Percentiles rank a stretch among this genome's conserved stretches.
These are phyloP conservation scores for Exsudoporus floridanus DNA, from an alignment of 1,284 basidiomycete genomes.

Conservation along the genomic window DNA sequence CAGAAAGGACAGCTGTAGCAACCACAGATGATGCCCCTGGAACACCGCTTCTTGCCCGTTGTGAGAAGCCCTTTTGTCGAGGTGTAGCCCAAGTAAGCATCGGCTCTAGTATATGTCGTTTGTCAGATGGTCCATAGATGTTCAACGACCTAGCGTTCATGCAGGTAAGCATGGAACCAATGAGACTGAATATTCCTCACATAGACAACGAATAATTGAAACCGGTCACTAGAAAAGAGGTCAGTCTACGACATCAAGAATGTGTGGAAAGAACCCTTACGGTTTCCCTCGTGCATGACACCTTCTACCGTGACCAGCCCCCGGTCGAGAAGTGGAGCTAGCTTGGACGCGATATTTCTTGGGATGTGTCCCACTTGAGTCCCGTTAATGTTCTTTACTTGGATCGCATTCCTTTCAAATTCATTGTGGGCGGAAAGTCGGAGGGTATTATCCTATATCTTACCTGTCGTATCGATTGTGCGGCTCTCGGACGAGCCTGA, in stretches of 20 bases:
- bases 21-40: constrained; percentile 16
- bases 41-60: constrained; percentile 24
- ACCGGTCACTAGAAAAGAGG: constrained; percentile 40
- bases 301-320: constrained; percentile 70
- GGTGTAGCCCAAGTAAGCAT: constrained; percentile 75
- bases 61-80: constrained; percentile 54
- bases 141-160: constrained; percentile 54
- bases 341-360: constrained; percentile 53
- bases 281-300: constrained; percentile 69
- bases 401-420: constrained; percentile 62
- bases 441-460: constrained; percentile 11
- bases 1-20: not conserved
- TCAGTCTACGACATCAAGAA: constrained; percentile 2
- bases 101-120: constrained; percentile 61
- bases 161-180: constrained; percentile 2
- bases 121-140: constrained; percentile 67
- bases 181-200: constrained; percentile 37
- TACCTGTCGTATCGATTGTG: constrained; percentile 67
- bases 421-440: not conserved
- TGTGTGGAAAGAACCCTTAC: constrained; percentile 41
- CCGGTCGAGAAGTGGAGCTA: constrained; percentile 72
- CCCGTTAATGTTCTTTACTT: constrained; percentile 73
- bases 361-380: constrained; percentile 81
- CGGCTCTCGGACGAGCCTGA: constrained; percentile 70
- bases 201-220: constrained; percentile 58